A percentile compares a stretch with the other conserved stretches of the same genome.
Evolutionary conservation across 2,329 filamentous ascomycete genomes (phyloP).

Genomic region (Colletotrichum lindemuthianum): DNA sequence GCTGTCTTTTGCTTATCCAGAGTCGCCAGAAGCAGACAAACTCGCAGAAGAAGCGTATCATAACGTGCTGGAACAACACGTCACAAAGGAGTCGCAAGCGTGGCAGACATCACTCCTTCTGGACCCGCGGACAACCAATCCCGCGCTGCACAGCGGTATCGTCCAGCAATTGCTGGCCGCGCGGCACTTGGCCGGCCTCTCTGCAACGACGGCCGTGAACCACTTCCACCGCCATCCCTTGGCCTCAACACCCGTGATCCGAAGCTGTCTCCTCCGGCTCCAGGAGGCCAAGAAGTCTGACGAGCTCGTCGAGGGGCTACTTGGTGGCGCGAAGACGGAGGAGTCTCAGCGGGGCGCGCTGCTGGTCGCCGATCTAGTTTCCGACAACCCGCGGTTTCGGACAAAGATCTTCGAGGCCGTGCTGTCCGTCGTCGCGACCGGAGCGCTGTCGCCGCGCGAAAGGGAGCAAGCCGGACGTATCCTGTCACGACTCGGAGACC

Average conservation of each 20-base stretch:
- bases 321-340: background rate
- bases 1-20: background rate
- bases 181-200: background rate
- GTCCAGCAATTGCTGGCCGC: slow-evolving; percentile 16
- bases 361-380: slow-evolving; percentile 6
- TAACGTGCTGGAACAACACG: background rate
- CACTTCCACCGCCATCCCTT: background rate
- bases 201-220: background rate
- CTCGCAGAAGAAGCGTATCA: background rate
- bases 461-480: slow-evolving; percentile 10
- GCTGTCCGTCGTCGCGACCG: background rate
- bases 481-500: slow-evolving; percentile 10
- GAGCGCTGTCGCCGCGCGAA: background rate
- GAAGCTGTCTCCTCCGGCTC: slow-evolving; percentile 3
- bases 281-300: background rate
- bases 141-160: background rate
- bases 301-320: background rate
- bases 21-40: background rate
- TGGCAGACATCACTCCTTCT: background rate
- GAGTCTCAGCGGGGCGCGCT: slow-evolving; percentile 8
- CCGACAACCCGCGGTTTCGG: background rate
- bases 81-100: background rate
- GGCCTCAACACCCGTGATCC: background rate
- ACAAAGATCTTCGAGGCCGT: background rate
- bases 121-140: background rate